A percentile compares a stretch with the other conserved stretches of the same genome.
These are phyloP conservation scores for Podospora bellae-mahoneyi DNA, from an alignment of 495 filamentous ascomycete species.

Conservation along the genomic window DNA sequence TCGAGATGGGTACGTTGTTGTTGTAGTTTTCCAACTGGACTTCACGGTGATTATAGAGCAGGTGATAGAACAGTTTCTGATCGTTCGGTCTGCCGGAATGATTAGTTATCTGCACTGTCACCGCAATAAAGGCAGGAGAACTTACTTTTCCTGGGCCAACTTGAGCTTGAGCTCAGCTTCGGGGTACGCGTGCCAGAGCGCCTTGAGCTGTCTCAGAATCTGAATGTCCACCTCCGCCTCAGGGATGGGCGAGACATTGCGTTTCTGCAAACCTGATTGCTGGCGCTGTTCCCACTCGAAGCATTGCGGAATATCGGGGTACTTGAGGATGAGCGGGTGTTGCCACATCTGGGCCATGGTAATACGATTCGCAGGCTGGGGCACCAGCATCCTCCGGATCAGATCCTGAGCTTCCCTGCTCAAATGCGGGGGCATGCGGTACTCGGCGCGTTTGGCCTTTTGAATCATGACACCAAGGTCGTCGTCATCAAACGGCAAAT, in stretches of 20 bases:
- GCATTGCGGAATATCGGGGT: slow-evolving; percentile 62
- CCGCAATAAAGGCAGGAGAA: not conserved
- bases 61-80: slow-evolving; percentile 86
- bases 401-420: slow-evolving; percentile 73
- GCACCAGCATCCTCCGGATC: slow-evolving; percentile 68
- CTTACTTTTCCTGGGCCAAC: slow-evolving; percentile 65
- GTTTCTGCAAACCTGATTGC: slow-evolving; percentile 22
- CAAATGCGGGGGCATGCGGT: slow-evolving; percentile 65
- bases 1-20: slow-evolving; percentile 68
- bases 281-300: slow-evolving; percentile 27
- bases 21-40: slow-evolving; percentile 80
- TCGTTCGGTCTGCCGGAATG: slow-evolving; percentile 62
- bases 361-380: slow-evolving; percentile 72
- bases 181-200: slow-evolving; percentile 79
- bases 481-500: slow-evolving; percentile 76
- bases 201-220: slow-evolving; percentile 76
- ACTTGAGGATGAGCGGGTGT: slow-evolving; percentile 78
- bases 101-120: slow-evolving; percentile 23
- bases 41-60: slow-evolving; percentile 75
- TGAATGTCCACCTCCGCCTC: slow-evolving; percentile 67
- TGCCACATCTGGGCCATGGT: slow-evolving; percentile 73
- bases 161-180: slow-evolving; percentile 66
- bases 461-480: slow-evolving; percentile 55
- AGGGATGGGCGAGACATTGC: slow-evolving; percentile 34
- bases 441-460: slow-evolving; percentile 67